These are phyloP conservation scores for Cucurbita ficifolia DNA, from an alignment of 306 rosid genomes.

Conservation along the genomic window DNA sequence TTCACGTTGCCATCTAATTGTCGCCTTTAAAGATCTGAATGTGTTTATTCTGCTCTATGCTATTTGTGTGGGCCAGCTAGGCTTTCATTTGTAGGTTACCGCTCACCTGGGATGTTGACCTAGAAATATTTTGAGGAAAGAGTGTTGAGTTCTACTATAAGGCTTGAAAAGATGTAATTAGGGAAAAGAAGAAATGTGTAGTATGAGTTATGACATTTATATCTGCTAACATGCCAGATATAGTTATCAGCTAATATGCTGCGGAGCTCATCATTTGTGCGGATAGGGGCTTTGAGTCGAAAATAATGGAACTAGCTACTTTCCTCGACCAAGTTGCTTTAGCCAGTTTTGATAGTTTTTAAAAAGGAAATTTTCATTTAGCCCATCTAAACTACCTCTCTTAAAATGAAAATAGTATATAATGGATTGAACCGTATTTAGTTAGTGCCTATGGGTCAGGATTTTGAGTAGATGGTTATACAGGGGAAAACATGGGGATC, in stretches of 20 bases:
- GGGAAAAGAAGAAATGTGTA: neutral
- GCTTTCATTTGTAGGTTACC: neutral
- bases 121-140: neutral
- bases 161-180: neutral
- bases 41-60: neutral
- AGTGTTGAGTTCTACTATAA: neutral
- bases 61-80: neutral
- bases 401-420: neutral
- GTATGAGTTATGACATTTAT: neutral
- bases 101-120: neutral
- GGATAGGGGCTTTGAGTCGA: neutral
- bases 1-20: neutral
- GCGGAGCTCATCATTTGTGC: neutral
- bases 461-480: neutral
- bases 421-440: neutral
- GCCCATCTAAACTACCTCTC: neutral
- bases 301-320: neutral
- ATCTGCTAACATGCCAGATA: neutral
- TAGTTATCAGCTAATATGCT: neutral
- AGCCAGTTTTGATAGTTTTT: neutral
- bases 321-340: neutral
- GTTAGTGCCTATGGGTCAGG: neutral
- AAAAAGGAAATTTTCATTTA: neutral
- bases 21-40: neutral
- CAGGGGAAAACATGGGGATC: neutral